Evolutionary conservation across 257 asterid species (phyloP).

Genomic region (Solanum arcanum): DNA sequence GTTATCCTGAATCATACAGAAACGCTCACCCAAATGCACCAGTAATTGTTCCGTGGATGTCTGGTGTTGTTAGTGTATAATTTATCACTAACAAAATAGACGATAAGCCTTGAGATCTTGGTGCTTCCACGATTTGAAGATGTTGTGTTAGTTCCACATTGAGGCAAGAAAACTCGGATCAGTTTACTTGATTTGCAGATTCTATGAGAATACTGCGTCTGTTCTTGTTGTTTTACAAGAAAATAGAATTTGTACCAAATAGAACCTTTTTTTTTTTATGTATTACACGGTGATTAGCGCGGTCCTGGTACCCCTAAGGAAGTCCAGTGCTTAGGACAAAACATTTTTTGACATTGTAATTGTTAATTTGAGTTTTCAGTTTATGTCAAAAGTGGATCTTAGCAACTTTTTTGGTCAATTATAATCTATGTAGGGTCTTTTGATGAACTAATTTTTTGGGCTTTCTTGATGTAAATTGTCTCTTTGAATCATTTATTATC

Average conservation of each 20-base stretch:
- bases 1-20: constrained; percentile 65
- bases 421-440: neutral
- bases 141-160: neutral
- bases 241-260: neutral
- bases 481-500: neutral
- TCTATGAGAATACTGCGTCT: neutral
- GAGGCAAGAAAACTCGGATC: neutral
- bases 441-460: neutral
- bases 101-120: neutral
- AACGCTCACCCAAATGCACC: constrained; percentile 72
- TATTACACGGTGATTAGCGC: neutral
- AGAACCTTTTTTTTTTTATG: neutral
- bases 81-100: neutral
- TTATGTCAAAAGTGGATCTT: neutral
- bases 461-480: neutral
- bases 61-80: constrained; percentile 50
- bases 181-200: neutral
- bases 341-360: neutral
- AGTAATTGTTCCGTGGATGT: constrained; percentile 68
- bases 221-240: neutral
- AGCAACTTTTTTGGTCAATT: neutral
- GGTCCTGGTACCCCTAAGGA: neutral
- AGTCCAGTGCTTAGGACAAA: neutral
- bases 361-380: neutral
- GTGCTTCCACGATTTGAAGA: neutral